phyloP scores from a whole-genome alignment of 495 filamentous ascomycete species.

The Physcia stellaris region DNA sequence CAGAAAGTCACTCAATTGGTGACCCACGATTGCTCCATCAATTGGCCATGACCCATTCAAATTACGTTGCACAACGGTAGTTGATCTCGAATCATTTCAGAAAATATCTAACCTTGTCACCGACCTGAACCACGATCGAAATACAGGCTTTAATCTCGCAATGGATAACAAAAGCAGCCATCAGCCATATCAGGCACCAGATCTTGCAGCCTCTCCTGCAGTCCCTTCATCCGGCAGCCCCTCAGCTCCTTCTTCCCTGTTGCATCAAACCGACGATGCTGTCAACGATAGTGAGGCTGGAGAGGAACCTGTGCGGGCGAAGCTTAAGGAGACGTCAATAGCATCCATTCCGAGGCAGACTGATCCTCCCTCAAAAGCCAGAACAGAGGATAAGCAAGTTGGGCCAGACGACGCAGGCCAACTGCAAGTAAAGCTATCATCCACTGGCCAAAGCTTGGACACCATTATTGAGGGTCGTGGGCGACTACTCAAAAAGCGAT shows the following conservation, averaged over 20 bases:
- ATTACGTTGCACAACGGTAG: no score
- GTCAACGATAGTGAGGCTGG: slow-evolving; percentile 33
- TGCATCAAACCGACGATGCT: slow-evolving; percentile 5
- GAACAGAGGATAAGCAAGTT: slow-evolving; percentile 11
- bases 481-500: slow-evolving; percentile 38
- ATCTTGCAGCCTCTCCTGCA: no score
- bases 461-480: slow-evolving; percentile 17
- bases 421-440: background rate
- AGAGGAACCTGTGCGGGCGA: slow-evolving; percentile 45
- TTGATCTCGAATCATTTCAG: no score
- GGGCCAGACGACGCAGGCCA: background rate
- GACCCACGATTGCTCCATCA: no score
- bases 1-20: no score
- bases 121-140: no score
- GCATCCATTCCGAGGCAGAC: slow-evolving; percentile 21
- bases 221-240: background rate
- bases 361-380: slow-evolving; percentile 6
- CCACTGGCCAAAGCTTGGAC: slow-evolving; percentile 1
- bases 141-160: no score
- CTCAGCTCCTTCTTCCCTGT: background rate
- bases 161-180: no score
- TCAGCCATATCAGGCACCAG: no score
- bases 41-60: no score
- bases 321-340: slow-evolving; percentile 48
- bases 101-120: no score